Evolutionary conservation across 768 basidiomycete species (phyloP), one percentile per base, ranked within the genome.

Genomic region (Lactifluus rugatus): DNA sequence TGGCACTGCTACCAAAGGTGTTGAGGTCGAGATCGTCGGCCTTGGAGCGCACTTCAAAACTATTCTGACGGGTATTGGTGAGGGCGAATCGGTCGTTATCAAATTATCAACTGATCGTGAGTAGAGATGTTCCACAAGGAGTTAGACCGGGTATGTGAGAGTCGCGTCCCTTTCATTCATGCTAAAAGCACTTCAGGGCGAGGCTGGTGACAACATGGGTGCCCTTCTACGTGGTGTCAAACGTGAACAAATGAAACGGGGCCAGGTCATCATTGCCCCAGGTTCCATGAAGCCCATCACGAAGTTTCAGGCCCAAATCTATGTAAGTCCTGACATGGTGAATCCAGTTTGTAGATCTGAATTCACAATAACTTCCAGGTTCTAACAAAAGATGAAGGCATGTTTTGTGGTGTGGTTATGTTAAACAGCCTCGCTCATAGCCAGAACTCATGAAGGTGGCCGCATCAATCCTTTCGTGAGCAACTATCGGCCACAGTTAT

Each of bases 121-220:
- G 17, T 65, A 93, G 95, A 97, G 74, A 97, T 96, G 92, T 98
- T 98, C 85, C 95, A 96, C 80, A 97, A 96, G 78, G 96, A 99
- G 75, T 83, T 99, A 55, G 96, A 99, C 37, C 84, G 93, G 56
- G 89, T 86, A 72, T 42, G 79, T 54, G 19, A 2, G 1, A 26
- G 14, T 44, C 39, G 10, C 16, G 28, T 53, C 9, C 26, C 41
- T 5, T 36, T 37, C 4, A n/a, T 21, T 48, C 26, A 41, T 19
- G 21, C 39, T 54, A 10, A 42, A 26, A 62, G 42, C 28, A 49
- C 51, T 19, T 45, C 57, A 89, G 85, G 94, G 91, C 59, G 91
- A 98, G 73, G 95, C 96, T 61, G 96, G 96, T 66, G 96, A 99
- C 74, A 98, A 98, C 79, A 97, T 98, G 92, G 96, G 96, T 65